Evolutionary conservation across 371 early-diverging fungal species (phyloP).

Genomic region (Coemansia sp.): DNA sequence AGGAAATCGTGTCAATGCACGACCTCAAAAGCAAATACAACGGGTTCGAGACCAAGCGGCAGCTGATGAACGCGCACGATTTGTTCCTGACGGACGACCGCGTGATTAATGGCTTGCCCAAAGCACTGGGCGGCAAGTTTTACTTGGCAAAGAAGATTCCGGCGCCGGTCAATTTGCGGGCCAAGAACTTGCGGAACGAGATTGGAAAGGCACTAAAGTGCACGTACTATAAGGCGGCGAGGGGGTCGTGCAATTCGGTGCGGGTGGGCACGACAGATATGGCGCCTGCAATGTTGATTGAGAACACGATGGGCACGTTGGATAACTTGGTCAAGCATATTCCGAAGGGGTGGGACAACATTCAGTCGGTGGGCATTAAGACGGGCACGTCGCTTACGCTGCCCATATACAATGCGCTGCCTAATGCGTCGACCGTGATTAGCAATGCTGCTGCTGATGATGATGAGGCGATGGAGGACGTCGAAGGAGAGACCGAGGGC

Average conservation of each 20-base stretch:
- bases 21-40: slow-evolving; percentile 76
- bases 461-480: not conserved
- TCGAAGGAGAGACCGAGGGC: not conserved
- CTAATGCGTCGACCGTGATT: slow-evolving; percentile 14
- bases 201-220: slow-evolving; percentile 68
- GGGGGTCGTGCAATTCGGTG: slow-evolving; percentile 73
- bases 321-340: slow-evolving; percentile 61
- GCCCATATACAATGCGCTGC: slow-evolving; percentile 65
- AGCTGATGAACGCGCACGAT: slow-evolving; percentile 71
- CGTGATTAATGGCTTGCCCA: slow-evolving; percentile 70
- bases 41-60: slow-evolving; percentile 74
- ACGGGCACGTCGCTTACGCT: slow-evolving; percentile 74
- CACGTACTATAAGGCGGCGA: slow-evolving; percentile 73
- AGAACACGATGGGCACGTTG: slow-evolving; percentile 72
- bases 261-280: slow-evolving; percentile 69
- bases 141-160: slow-evolving; percentile 89
- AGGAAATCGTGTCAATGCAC: slow-evolving; percentile 74
- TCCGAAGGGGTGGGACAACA: slow-evolving; percentile 73
- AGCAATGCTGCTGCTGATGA: not conserved
- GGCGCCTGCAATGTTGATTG: slow-evolving; percentile 63
- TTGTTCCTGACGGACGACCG: slow-evolving; percentile 86
- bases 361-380: slow-evolving; percentile 79
- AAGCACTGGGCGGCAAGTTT: slow-evolving; percentile 82
- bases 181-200: slow-evolving; percentile 67
- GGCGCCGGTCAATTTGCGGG: slow-evolving; percentile 71